Percentiles rank a stretch among this genome's conserved stretches.
Conservation (phyloP, 179 eudicot species). For the Gypsophila paniculata region DNA sequence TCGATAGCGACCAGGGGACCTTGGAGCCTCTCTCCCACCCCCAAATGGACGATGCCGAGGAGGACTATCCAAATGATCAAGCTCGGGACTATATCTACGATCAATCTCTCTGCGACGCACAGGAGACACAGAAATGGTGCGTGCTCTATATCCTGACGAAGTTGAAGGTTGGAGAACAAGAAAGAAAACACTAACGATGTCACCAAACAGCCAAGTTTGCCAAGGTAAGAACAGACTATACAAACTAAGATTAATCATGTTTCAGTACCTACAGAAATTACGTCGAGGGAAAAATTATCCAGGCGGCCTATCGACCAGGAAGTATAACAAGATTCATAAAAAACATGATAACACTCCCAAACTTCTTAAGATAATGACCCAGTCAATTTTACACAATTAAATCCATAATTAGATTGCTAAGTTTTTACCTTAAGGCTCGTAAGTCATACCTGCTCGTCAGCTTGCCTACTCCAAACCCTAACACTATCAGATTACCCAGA, state of each 20-base stretch:
- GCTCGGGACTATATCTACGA: constrained; percentile 68
- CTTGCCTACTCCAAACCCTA: constrained; percentile 9
- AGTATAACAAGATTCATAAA: constrained; percentile 17
- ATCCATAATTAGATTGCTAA: constrained; percentile 23
- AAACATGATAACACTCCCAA: constrained; percentile 23
- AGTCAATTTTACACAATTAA: constrained; percentile 16
- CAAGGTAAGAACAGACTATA: constrained; percentile 25
- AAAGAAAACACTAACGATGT: constrained; percentile 43
- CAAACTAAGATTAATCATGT: constrained; percentile 24
- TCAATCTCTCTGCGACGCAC: constrained; percentile 66
- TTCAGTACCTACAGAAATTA: constrained; percentile 30
- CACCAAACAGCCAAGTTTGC: constrained; percentile 28
- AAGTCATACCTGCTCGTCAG: not conserved
- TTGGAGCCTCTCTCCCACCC: constrained; percentile 49
- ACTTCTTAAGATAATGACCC: constrained; percentile 30
- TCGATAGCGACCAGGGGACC: constrained; percentile 63
- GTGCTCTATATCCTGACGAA: constrained; percentile 69
- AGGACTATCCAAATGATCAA: constrained; percentile 51
- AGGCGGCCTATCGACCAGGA: constrained; percentile 18
- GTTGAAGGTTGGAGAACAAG: constrained; percentile 24
- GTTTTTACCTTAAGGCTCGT: not conserved
- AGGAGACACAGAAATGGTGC: constrained; percentile 86
- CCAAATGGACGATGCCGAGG: constrained; percentile 68
- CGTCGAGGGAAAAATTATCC: not conserved
- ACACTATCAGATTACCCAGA: not conserved